A percentile compares a stretch with the other conserved stretches of the same genome.
phyloP scores from a whole-genome alignment of 169 alveolate species.

The Plasmodium reichenowi region DNA sequence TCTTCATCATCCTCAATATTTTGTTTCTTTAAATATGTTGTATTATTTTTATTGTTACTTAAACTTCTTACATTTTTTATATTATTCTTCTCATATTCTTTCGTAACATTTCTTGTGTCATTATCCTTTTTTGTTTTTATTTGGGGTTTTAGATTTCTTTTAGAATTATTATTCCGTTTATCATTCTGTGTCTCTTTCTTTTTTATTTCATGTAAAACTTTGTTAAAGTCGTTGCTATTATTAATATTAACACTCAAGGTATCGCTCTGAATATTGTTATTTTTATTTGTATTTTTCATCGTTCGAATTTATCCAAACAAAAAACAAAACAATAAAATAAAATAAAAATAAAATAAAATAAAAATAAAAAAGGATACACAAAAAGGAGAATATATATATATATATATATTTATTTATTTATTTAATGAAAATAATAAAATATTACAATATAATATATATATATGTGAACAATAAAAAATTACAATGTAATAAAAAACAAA shows the following conservation, averaged over 20 bases:
- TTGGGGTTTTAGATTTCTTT: constrained; percentile 6
- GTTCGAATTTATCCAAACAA: constrained; percentile 10
- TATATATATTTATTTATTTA: background rate
- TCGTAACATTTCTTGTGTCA: constrained; percentile 7
- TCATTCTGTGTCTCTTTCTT: constrained; percentile 20
- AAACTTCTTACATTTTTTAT: constrained; percentile 17
- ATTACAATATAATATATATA: no score
- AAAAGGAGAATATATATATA: constrained; percentile 3
- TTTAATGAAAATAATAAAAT: background rate
- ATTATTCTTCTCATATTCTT: constrained; percentile 14
- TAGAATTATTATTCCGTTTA: constrained; percentile 3
- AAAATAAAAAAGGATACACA: background rate
- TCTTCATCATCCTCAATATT: constrained; percentile 12
- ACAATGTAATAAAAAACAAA: no score
- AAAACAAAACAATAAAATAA: constrained; percentile 11
- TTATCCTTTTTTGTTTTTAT: constrained; percentile 14
- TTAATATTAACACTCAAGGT: constrained; percentile 46
- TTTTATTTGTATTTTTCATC: constrained; percentile 33
- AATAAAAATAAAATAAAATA: background rate
- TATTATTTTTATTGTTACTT: constrained; percentile 27
- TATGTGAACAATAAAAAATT: no score
- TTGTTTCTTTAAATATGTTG: constrained; percentile 13
- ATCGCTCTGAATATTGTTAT: constrained; percentile 13
- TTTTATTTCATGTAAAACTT: constrained; percentile 57
- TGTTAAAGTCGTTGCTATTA: constrained; percentile 55